These are phyloP conservation scores for Odontarrhena argentea DNA, from an alignment of 345 rosid genomes.

Conservation along the genomic window DNA sequence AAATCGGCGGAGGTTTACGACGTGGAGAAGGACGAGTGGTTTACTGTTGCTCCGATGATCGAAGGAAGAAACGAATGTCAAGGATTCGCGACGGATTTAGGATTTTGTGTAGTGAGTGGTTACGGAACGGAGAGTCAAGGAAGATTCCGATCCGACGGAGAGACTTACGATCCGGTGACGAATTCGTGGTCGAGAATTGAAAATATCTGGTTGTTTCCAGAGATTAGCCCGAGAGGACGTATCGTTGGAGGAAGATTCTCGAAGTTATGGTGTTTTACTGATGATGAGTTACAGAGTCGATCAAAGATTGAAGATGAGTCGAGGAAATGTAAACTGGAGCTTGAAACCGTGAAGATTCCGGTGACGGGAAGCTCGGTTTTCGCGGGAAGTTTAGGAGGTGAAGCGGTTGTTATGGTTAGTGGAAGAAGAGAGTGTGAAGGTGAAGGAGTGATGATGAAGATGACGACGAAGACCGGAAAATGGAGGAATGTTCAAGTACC, in stretches of 20 bases:
- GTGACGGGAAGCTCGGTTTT: conserved; percentile 38
- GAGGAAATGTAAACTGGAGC: conserved; percentile 30
- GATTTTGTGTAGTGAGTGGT: conserved; percentile 59
- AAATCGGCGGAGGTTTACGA: conserved; percentile 54
- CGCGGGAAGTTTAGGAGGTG: conserved; percentile 35
- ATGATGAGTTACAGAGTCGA: conserved; percentile 15
- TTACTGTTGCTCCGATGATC: conserved; percentile 44
- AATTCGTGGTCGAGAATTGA: conserved; percentile 45
- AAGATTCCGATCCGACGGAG: conserved; percentile 49
- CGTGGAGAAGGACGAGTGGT: conserved; percentile 56
- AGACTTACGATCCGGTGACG: conserved; percentile 45
- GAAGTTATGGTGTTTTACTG: conserved; percentile 38
- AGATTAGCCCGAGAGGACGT: conserved; percentile 46
- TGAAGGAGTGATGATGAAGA: conserved; percentile 13
- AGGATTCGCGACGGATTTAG: conserved; percentile 47
- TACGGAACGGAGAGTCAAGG: conserved; percentile 60
- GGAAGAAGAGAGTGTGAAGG: conserved; percentile 23
- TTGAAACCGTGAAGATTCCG: conserved; percentile 39
- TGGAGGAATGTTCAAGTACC: conserved; percentile 28
- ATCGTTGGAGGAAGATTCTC: conserved; percentile 36
- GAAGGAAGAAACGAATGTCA: conserved; percentile 61
- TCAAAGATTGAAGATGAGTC: conserved; percentile 22
- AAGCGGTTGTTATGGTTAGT: conserved; percentile 29
- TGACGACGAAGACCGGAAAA: conserved; percentile 4
- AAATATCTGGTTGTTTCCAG: conserved; percentile 45